Evolutionary conservation across 306 rosid genomes (phyloP), one percentile per base, ranked within the genome.

Genomic region (Quercus cerris): DNA sequence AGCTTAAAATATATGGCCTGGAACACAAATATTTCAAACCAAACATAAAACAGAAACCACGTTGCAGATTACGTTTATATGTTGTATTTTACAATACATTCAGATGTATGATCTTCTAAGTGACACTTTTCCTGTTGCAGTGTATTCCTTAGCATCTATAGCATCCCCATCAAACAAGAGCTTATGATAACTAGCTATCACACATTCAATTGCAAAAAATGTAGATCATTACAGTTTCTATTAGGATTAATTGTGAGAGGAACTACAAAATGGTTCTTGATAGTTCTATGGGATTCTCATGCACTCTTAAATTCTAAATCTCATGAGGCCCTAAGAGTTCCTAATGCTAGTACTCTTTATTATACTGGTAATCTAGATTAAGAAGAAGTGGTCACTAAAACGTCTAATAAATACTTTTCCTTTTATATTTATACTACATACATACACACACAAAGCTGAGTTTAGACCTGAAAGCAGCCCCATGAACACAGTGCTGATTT

Each of bases 381-480:
- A 49, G 54, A 49, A 49, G 17, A 12, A 49, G 54, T 3, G 54
- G 54, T 12, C 54, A 63, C 33, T 22, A 12, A 1, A 23, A 3
- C 12, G 4, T 3, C 25, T 58, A 23, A 3, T 27, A 27, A 27
- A 27, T 27, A 27, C 27, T 27, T 27, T 27, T 27, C 27, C 2
- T 27, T 27, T 27, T 2, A 27, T 27, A 27, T 27, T 1, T 27
- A 27, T 27, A 27, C 27, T 27, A 27, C 27, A 25, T 61, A 4
- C 18, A 25, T 1, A 30, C 54, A 12, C 54, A 49, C 54, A 49
- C 54, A 49, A 12, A 49, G 54, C 6, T 49, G 25, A 33, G 12
- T 3, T 51, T 17, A 41, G 25, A 80, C 86, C 85, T 84, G 90
- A 64, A 87, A 87, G 70, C 86, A 84, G n/a, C 88, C 86, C 88